phyloP scores from a whole-genome alignment of 495 filamentous ascomycete genomes.

The Bacidia rubella region DNA sequence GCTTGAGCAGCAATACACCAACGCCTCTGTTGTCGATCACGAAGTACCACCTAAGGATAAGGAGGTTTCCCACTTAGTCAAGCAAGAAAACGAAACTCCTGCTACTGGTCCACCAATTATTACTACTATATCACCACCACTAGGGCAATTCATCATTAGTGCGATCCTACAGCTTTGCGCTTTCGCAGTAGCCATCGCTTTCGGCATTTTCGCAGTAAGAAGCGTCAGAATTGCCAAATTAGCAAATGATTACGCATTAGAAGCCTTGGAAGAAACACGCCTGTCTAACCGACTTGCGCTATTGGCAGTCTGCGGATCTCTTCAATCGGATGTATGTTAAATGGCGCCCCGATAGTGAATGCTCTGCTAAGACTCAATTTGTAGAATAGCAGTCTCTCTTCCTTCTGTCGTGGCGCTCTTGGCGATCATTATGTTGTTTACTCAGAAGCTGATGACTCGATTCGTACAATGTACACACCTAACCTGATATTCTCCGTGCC shows the following conservation, averaged over 20 bases:
- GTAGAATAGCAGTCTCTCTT: background rate
- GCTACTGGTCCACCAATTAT: background rate
- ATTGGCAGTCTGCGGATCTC: background rate
- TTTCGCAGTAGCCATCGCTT: background rate
- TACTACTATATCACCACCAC: background rate
- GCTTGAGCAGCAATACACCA: no score
- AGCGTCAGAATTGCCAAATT: background rate
- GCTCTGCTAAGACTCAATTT: background rate
- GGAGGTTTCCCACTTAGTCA: no score
- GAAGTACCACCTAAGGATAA: no score
- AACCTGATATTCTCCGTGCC: background rate
- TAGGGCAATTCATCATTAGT: constrained; percentile 7
- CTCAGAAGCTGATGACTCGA: background rate
- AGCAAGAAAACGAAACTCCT: no score
- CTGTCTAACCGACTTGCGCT: constrained; percentile 2
- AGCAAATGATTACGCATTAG: constrained; percentile 1
- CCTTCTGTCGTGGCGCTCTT: background rate
- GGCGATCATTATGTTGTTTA: background rate
- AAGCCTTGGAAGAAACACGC: background rate
- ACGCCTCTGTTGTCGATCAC: no score
- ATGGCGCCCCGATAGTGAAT: no score
- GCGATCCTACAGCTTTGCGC: background rate
- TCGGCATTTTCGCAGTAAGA: constrained; percentile 1
- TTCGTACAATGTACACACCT: background rate
- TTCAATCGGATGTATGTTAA: background rate